These are phyloP conservation scores for Aureobasidium sp. DNA, from an alignment of 2,329 filamentous ascomycete species.

Conservation along the genomic window DNA sequence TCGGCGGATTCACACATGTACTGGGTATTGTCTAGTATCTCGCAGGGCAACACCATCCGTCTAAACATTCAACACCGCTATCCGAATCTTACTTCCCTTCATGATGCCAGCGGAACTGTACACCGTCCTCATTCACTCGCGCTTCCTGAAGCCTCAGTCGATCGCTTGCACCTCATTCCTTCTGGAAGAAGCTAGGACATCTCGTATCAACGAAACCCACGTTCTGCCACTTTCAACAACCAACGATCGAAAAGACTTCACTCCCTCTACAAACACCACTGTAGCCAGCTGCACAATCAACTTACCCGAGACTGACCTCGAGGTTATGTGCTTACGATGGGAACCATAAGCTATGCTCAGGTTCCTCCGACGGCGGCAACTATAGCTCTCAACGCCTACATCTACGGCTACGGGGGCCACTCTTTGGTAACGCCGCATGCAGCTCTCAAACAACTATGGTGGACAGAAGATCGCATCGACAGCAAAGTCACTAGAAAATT, in stretches of 20 bases:
- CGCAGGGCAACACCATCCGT: background rate
- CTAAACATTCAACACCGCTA: slow-evolving; percentile 7
- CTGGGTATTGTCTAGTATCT: slow-evolving; percentile 1
- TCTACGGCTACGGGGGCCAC: slow-evolving; percentile 45
- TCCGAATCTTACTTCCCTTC: background rate
- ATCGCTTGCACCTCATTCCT: background rate
- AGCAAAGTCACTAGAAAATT: slow-evolving; percentile 62
- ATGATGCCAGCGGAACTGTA: background rate
- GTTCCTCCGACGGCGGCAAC: slow-evolving; percentile 31
- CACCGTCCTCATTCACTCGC: background rate
- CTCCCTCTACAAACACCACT: background rate
- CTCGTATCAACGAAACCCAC: background rate
- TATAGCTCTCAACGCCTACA: slow-evolving; percentile 42
- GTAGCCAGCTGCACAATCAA: background rate
- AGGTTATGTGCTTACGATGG: slow-evolving; percentile 23
- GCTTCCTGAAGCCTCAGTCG: background rate
- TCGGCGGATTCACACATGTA: slow-evolving; percentile 11
- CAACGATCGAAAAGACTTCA: background rate
- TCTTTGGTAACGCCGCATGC: slow-evolving; percentile 44
- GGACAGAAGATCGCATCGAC: slow-evolving; percentile 64
- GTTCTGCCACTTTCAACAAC: background rate
- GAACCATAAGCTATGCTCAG: slow-evolving; percentile 29
- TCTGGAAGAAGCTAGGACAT: background rate
- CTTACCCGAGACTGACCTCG: background rate
- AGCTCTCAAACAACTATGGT: slow-evolving; percentile 55